Base-by-base conservation (phyloP, 768 basidiomycete species). In the Pleurotus citrinopileatus region DNA sequence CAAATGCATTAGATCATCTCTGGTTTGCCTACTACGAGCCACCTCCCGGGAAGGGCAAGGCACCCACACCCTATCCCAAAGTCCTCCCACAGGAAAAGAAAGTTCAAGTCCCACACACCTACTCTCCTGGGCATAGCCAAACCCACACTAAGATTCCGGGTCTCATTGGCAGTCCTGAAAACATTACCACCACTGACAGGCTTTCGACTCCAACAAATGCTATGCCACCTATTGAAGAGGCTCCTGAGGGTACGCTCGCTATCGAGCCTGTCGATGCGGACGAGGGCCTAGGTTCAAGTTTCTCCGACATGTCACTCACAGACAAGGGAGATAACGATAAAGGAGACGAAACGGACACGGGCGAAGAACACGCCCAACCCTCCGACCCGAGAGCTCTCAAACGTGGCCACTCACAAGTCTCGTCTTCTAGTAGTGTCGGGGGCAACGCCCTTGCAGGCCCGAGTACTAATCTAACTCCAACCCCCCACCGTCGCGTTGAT, bases 1-100 rank as follows among this genome's bases (percentile, higher is more conserved):
- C 74, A 2, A 73, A 80, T 0, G 87, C 94, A 0, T 76, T 89
- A 6, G 22, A 68, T 0, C 93, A 98, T 61, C 81, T 82, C 0
- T 98, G 96, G 96, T 76, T 98, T 3, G 23, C 25, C 13, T 32
- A 15, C 8, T 48, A 59, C 45, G 47, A 45, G n/a, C 55, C 25
- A 4, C 47, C 53, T 3, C 56, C 55, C 26, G n/a, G n/a, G n/a
- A n/a, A 34, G n/a, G 50, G 48, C 2, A 10, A 20, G 10, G 19
- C 34, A 25, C 32, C 48, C 22, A 19, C n/a, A 19, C 22, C 12
- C 29, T 37, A 34, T 19, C 32, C 29, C 15, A 20, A 51, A 19
- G 48, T 22, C 7, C 20, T 51, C 9, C n/a, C 23, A 19, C 28
- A 37, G 15, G 32, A 34, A 23, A 51, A 37, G 32, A 37, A 23